These are phyloP conservation scores for Porogramme epimiltina DNA, from an alignment of 1,284 basidiomycete genomes.

Conservation along the genomic window DNA sequence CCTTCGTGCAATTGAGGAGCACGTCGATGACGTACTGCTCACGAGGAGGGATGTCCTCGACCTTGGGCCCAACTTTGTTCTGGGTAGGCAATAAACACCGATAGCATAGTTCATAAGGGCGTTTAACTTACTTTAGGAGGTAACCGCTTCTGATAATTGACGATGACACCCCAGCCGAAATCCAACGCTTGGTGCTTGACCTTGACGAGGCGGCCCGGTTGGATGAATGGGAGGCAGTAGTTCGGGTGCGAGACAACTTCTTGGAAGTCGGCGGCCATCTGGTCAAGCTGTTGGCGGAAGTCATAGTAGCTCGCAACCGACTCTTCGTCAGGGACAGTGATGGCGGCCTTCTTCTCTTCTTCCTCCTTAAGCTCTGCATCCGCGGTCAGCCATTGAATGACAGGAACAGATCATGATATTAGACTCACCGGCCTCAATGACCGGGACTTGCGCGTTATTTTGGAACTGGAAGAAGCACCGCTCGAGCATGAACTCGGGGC, in stretches of 20 bases:
- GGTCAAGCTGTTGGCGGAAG: slow-evolving; percentile 87
- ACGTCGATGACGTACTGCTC: slow-evolving; percentile 94
- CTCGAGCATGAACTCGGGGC: slow-evolving; percentile 98
- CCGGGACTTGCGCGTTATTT: slow-evolving; percentile 87
- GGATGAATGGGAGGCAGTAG: slow-evolving; percentile 92
- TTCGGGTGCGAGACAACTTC: slow-evolving; percentile 94
- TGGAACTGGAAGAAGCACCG: slow-evolving; percentile 99
- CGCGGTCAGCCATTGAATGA: slow-evolving; percentile 2
- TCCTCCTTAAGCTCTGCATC: slow-evolving; percentile 72
- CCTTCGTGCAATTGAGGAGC: slow-evolving; percentile 81
- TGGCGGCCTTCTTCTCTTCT: slow-evolving; percentile 69
- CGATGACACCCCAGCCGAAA: slow-evolving; percentile 95
- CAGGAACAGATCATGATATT: slow-evolving; percentile 15
- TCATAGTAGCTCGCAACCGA: slow-evolving; percentile 91
- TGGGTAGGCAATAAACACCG: slow-evolving; percentile 20
- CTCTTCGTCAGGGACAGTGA: slow-evolving; percentile 82
- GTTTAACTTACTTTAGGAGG: slow-evolving; percentile 61
- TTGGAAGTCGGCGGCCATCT: slow-evolving; percentile 85
- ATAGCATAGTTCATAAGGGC: no score
- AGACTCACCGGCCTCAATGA: slow-evolving; percentile 84
- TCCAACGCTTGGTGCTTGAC: slow-evolving; percentile 86
- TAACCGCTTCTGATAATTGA: slow-evolving; percentile 89
- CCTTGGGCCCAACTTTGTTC: slow-evolving; percentile 56
- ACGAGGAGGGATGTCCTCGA: slow-evolving; percentile 79
- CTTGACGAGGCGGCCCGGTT: slow-evolving; percentile 89